A percentile compares a stretch with the other conserved stretches of the same genome.
phyloP scores from a whole-genome alignment of 1,284 basidiomycete genomes.

The Cryptococcus sp. region DNA sequence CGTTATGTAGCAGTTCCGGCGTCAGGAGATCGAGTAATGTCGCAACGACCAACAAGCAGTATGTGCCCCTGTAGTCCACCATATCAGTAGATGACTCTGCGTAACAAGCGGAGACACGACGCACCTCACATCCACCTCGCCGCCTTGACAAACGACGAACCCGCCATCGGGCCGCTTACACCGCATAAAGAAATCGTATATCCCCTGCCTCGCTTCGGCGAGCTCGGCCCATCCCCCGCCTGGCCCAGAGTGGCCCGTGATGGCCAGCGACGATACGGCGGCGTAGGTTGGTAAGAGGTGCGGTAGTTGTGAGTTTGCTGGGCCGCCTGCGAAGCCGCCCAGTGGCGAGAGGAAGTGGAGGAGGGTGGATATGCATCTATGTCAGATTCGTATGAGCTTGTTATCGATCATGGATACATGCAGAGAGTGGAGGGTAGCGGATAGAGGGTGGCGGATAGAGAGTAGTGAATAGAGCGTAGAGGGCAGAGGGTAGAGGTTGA shows the following conservation, averaged over 20 bases:
- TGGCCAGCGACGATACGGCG: conserved; percentile 78
- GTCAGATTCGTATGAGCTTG: no score
- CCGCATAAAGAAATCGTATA: conserved; percentile 89
- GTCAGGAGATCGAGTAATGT: conserved; percentile 78
- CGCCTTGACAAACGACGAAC: conserved; percentile 82
- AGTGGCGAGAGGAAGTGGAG: conserved; percentile 73
- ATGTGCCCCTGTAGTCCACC: conserved; percentile 63
- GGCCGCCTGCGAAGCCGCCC: conserved; percentile 91
- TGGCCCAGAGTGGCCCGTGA: conserved; percentile 66
- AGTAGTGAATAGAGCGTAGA: no score
- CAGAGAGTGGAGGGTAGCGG: no score
- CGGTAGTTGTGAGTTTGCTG: conserved; percentile 69
- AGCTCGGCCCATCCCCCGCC: conserved; percentile 78
- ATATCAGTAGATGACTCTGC: background rate
- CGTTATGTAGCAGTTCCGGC: conserved; percentile 70
- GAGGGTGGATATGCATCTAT: conserved; percentile 59
- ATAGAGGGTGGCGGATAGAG: no score
- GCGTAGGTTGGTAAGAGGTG: conserved; percentile 93
- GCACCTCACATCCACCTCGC: conserved; percentile 90
- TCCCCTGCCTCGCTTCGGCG: conserved; percentile 64
- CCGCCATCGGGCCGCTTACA: conserved; percentile 94
- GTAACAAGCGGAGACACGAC: conserved; percentile 32
- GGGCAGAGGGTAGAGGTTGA: no score
- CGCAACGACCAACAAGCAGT: conserved; percentile 73
- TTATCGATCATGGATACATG: no score